These are phyloP conservation scores for Arthromyces matolae DNA, from an alignment of 768 basidiomycete genomes.

Conservation along the genomic window DNA sequence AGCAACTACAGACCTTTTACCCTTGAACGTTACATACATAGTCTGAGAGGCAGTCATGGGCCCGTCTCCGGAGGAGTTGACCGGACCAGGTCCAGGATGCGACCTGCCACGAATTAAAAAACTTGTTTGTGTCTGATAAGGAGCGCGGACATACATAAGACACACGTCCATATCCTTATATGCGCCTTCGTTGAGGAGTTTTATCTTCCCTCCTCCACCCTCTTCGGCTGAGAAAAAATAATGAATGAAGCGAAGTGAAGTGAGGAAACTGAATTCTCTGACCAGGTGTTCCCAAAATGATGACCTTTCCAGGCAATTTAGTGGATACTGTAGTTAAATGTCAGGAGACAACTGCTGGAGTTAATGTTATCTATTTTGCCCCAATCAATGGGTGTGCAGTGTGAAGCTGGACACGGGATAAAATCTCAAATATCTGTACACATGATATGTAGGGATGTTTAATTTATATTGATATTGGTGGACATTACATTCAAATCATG, in stretches of 20 bases:
- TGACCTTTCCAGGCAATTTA: conserved; percentile 64
- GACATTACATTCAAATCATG: too few species aligned
- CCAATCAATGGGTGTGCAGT: too few species aligned
- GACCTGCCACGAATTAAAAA: conserved; percentile 45
- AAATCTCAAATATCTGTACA: too few species aligned
- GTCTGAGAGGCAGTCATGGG: conserved; percentile 61
- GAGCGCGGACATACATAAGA: conserved; percentile 50
- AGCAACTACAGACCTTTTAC: conserved; percentile 55
- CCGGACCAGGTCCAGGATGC: conserved; percentile 61
- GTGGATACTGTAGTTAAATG: too few species aligned
- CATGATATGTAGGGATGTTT: too few species aligned
- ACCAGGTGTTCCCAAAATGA: conserved; percentile 80
- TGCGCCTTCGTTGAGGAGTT: conserved; percentile 68
- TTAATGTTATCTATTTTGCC: too few species aligned
- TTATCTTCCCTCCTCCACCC: conserved; percentile 71
- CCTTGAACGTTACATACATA: conserved; percentile 68
- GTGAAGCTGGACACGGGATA: too few species aligned
- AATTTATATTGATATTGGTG: too few species aligned
- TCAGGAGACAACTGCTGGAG: too few species aligned
- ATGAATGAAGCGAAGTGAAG: too few species aligned
- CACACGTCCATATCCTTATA: conserved; percentile 82
- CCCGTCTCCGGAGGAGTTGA: conserved; percentile 46
- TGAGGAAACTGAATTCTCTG: too few species aligned
- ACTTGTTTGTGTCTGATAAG: neutral
- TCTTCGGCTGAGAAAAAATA: conserved; percentile 65